Conservation (phyloP, 352 stramenopile species). For the Aphanomyces stellatus region DNA sequence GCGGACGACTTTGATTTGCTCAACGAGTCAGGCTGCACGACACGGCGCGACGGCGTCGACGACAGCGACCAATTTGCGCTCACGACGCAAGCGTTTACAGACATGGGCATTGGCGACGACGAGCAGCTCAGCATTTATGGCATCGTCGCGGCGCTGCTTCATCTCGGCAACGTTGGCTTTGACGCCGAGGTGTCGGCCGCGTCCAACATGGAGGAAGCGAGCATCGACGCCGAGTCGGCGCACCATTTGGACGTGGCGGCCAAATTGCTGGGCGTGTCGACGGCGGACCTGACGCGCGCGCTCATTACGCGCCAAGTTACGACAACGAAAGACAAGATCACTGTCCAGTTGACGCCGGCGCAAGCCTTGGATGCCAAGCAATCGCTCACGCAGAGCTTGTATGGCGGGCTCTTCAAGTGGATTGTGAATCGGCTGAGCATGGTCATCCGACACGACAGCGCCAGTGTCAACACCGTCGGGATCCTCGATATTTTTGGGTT, state of each 20-base stretch:
- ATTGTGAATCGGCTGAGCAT: slow-evolving; percentile 84
- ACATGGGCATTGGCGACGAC: slow-evolving; percentile 46
- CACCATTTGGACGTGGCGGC: slow-evolving; percentile 28
- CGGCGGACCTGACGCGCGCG: slow-evolving; percentile 73
- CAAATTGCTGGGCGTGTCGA: slow-evolving; percentile 78
- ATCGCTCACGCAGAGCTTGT: slow-evolving; percentile 95
- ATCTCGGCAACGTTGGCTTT: slow-evolving; percentile 94
- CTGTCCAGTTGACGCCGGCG: slow-evolving; percentile 53
- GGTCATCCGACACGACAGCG: slow-evolving; percentile 56
- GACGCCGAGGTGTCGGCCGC: slow-evolving; percentile 20
- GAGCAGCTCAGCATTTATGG: slow-evolving; percentile 53
- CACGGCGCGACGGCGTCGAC: slow-evolving; percentile 37
- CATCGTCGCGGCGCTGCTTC: slow-evolving; percentile 86
- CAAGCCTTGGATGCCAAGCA: slow-evolving; percentile 86
- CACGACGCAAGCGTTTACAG: slow-evolving; percentile 65
- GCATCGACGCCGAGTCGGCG: neutral
- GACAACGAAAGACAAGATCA: slow-evolving; percentile 84
- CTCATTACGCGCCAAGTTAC: slow-evolving; percentile 89
- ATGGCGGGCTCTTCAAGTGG: slow-evolving; percentile 93
- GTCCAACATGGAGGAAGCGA: slow-evolving; percentile 17
- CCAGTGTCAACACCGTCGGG: slow-evolving; percentile 33
- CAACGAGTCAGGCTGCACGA: slow-evolving; percentile 74
- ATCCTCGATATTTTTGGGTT: slow-evolving; percentile 89
- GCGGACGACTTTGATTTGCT: slow-evolving; percentile 80
- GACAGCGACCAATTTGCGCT: slow-evolving; percentile 49